Percentiles rank a stretch among this genome's conserved stretches.
These are phyloP conservation scores for Tinospora cordifolia DNA, from an alignment of 164 flowering plant species.

Conservation along the genomic window DNA sequence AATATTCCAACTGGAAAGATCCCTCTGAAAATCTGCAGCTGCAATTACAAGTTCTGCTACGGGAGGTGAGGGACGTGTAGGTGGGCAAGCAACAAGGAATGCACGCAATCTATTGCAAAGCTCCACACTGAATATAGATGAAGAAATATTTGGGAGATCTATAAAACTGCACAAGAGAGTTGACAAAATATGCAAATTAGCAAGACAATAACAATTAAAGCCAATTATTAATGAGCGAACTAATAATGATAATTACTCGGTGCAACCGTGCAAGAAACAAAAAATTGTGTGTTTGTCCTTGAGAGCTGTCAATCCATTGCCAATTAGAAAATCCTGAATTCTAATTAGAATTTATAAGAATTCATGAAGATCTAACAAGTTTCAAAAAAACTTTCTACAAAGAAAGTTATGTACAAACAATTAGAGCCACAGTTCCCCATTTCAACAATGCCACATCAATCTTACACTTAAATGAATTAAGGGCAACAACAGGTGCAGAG, in stretches of 20 bases:
- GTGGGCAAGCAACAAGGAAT: constrained; percentile 85
- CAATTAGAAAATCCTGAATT: no score
- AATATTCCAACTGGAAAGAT: constrained; percentile 71
- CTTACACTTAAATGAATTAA: no score
- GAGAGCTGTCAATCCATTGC: no score
- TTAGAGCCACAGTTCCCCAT: no score
- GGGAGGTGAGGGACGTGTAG: constrained; percentile 68
- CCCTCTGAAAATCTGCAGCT: constrained; percentile 81
- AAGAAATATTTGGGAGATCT: constrained; percentile 77
- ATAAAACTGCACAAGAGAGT: constrained; percentile 52
- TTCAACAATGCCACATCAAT: no score
- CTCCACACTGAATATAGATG: constrained; percentile 83
- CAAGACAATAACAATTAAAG: not conserved
- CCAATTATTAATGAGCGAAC: not conserved
- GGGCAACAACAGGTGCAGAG: no score
- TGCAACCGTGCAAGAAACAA: not conserved
- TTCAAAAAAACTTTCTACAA: no score
- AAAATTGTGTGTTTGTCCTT: no score
- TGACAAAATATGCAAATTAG: not conserved
- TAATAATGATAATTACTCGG: not conserved
- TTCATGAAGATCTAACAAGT: no score
- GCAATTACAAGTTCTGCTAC: constrained; percentile 85
- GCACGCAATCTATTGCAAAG: constrained; percentile 70
- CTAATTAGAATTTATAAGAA: no score
- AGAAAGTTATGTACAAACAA: no score